Evolutionary conservation across 2,329 filamentous ascomycete species (phyloP), one percentile per base, ranked within the genome.

Genomic region (Botrytis hyacinthi): DNA sequence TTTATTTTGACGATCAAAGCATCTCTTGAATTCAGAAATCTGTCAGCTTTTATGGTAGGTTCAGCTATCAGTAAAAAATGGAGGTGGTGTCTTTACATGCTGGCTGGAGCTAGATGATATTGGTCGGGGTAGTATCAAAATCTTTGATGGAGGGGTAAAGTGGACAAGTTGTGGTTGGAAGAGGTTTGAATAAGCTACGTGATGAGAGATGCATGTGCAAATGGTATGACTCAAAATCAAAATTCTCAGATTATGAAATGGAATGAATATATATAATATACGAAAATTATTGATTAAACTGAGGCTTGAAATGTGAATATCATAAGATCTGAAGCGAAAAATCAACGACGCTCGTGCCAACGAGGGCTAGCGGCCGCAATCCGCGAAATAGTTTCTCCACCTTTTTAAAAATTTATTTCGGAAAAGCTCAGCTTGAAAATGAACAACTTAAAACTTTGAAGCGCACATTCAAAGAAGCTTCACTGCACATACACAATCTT

Each of bases 331-430:
- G 42, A 66, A 29, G 42, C 29, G 37, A 40, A 18, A 42, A 62
- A n/a, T 62, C 18, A 40, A 62, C 14, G 26, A 62, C 22, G 3
- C 60, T 62, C 35, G 29, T 57, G 5, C 51, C 1, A 9, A 37
- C 1, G 35, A 22, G 20, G 16, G 35, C 66, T 68, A 68, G 66
- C 66, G 66, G 66, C 66, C 48, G 66, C 48, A n/a, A 12, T 68
- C 48, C 35, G 66, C 48, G 54, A 68, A 32, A 57, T 32, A 22
- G n/a, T 68, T 68, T 68, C 46, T 68, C 66, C 66, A 68, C 66
- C 48, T 68, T 18, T 35, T 68, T 51, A 18, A 48, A 48, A 68
- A 40, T 40, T 37, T 37, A 48, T 29, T 51, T n/a, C n/a, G 22
- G 2, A 46, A 65, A 65, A 46, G 26, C 62, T 46, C 12, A n/a